Conservation (phyloP, 805 yeast genomes). For the Zygotorulaspora danielsina region DNA sequence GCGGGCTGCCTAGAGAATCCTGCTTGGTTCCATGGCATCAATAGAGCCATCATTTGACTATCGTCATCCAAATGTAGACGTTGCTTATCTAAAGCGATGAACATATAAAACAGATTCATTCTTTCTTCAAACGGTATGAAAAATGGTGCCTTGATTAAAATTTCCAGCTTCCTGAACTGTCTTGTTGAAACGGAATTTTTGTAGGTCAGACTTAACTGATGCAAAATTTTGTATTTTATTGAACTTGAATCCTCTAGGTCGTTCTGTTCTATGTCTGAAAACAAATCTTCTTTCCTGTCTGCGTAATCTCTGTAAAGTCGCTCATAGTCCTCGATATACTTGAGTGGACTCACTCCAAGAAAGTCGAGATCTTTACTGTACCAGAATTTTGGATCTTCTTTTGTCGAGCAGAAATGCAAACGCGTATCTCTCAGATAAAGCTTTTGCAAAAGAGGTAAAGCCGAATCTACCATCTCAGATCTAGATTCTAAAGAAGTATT, state of each 20-base stretch:
- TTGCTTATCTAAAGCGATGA: constrained; percentile 53
- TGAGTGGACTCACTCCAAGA: constrained; percentile 20
- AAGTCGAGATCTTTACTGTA: constrained; percentile 24
- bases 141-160: constrained; percentile 68
- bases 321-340: constrained; percentile 26
- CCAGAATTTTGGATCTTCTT: constrained; percentile 21
- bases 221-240: constrained; percentile 14
- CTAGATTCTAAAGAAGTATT: constrained; percentile 4
- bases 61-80: constrained; percentile 24
- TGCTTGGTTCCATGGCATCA: constrained; percentile 16
- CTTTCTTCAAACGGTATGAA: constrained; percentile 72
- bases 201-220: constrained; percentile 23
- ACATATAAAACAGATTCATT: constrained; percentile 63
- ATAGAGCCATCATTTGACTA: constrained; percentile 17
- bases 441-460: constrained; percentile 22
- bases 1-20: constrained; percentile 37
- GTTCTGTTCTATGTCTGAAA: constrained; percentile 31
- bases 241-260: constrained; percentile 28
- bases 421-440: constrained; percentile 33
- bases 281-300: constrained; percentile 13
- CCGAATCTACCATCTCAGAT: constrained; percentile 10
- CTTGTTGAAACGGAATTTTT: constrained; percentile 21
- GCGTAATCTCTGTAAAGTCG: constrained; percentile 23
- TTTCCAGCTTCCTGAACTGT: constrained; percentile 39
- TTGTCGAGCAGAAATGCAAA: constrained; percentile 22